A percentile compares a stretch with the other conserved stretches of the same genome.
Evolutionary conservation across 1,284 basidiomycete genomes (phyloP).

Genomic region (Puccinia horiana): DNA sequence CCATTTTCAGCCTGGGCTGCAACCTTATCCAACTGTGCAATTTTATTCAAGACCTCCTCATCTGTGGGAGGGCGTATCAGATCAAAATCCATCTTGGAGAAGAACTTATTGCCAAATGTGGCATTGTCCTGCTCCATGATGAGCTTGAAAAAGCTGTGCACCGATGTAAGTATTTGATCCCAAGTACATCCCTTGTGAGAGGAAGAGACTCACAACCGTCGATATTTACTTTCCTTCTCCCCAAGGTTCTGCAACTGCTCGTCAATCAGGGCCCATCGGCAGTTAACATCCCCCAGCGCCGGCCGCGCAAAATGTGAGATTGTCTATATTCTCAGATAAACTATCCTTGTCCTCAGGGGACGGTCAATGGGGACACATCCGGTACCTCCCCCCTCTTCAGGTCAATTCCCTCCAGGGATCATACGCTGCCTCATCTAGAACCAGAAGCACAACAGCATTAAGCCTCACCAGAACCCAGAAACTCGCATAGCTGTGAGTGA

Average conservation of each 20-base stretch:
- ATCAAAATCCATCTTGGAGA: background rate
- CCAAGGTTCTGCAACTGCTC: background rate
- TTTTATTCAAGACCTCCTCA: background rate
- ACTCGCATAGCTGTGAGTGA: too few relatives aligned
- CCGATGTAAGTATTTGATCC: background rate
- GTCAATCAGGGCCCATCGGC: background rate
- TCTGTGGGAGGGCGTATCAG: background rate
- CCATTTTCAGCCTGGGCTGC: too few relatives aligned
- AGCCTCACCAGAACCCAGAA: too few relatives aligned
- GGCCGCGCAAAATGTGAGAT: background rate
- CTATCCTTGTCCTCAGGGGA: background rate
- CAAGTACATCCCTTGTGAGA: background rate
- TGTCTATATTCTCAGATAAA: background rate
- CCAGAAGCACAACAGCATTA: too few relatives aligned
- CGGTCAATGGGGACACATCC: background rate
- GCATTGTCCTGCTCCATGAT: background rate
- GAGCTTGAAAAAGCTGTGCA: background rate
- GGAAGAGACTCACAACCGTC: background rate
- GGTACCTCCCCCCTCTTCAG: too few relatives aligned
- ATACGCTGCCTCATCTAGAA: too few relatives aligned
- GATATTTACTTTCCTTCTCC: background rate
- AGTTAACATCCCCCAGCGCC: background rate
- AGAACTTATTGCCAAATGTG: background rate
- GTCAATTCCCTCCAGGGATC: too few relatives aligned
- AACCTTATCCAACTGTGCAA: too few relatives aligned